phyloP scores from a whole-genome alignment of 177 flowering plant species.

The Telopea speciosissima region DNA sequence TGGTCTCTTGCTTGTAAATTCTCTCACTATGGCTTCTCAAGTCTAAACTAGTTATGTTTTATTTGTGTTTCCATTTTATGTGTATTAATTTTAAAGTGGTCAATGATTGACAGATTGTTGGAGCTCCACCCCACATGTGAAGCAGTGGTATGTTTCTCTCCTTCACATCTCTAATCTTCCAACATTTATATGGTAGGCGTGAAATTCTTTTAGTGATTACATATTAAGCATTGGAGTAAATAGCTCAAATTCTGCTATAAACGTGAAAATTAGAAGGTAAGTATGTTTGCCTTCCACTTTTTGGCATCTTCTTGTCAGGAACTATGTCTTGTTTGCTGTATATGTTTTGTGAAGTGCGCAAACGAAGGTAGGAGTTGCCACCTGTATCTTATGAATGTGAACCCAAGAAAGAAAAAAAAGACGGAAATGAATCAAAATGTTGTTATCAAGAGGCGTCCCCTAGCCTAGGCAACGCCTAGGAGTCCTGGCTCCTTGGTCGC shows the following conservation, averaged over 20 bases:
- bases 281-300: neutral
- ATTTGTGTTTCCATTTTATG: slow-evolving; percentile 1
- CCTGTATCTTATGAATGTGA: too few relatives aligned
- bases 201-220: neutral
- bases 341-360: neutral
- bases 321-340: neutral
- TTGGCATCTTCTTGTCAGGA: neutral
- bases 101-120: slow-evolving; percentile 72
- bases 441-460: too few relatives aligned
- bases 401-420: too few relatives aligned
- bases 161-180: neutral
- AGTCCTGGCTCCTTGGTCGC: too few relatives aligned
- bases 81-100: slow-evolving; percentile 15
- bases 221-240: too few relatives aligned
- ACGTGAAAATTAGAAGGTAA: neutral
- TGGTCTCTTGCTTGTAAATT: too few relatives aligned
- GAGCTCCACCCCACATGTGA: slow-evolving; percentile 69
- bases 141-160: slow-evolving; percentile 53
- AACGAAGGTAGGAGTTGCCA: too few relatives aligned
- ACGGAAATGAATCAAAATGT: too few relatives aligned
- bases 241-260: neutral
- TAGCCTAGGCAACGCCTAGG: too few relatives aligned
- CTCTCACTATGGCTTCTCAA: too few relatives aligned
- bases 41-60: too few relatives aligned
- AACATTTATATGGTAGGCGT: neutral